Evolutionary conservation across 805 yeast genomes (phyloP).

Genomic region (Monosporozyma yasuniensis): DNA sequence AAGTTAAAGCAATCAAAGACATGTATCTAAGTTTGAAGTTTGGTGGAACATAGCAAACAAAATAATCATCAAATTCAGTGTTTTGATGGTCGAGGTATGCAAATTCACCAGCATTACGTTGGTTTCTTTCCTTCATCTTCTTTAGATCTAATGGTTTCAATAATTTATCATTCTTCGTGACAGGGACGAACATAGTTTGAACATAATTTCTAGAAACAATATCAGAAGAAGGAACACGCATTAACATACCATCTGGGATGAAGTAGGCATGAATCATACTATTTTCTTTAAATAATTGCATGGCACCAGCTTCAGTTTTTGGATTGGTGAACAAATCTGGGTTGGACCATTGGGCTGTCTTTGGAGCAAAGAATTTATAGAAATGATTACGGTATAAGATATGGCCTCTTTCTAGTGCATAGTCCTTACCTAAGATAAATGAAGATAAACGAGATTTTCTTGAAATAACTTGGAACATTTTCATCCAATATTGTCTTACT

Average conservation of each 20-base stretch:
- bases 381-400: conserved; percentile 44
- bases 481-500: conserved; percentile 50
- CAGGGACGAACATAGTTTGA: conserved; percentile 66
- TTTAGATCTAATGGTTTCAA: conserved; percentile 32
- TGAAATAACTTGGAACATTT: conserved; percentile 47
- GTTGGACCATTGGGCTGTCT: conserved; percentile 28
- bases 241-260: conserved; percentile 71
- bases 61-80: conserved; percentile 40
- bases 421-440: conserved; percentile 59
- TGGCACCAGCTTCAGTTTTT: conserved; percentile 40
- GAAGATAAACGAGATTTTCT: conserved; percentile 63
- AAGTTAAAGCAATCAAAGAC: conserved; percentile 31
- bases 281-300: conserved; percentile 35
- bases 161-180: conserved; percentile 66
- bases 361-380: conserved; percentile 36
- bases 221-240: conserved; percentile 84
- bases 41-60: conserved; percentile 84
- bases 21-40: conserved; percentile 52
- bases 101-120: conserved; percentile 36
- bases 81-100: conserved; percentile 36
- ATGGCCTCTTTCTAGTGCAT: conserved; percentile 62
- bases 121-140: conserved; percentile 26
- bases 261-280: conserved; percentile 44
- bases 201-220: conserved; percentile 58
- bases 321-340: conserved; percentile 54